Base-by-base conservation (phyloP, 192 early-diverging fungal genomes). In the Irineochytrium annulatum region DNA sequence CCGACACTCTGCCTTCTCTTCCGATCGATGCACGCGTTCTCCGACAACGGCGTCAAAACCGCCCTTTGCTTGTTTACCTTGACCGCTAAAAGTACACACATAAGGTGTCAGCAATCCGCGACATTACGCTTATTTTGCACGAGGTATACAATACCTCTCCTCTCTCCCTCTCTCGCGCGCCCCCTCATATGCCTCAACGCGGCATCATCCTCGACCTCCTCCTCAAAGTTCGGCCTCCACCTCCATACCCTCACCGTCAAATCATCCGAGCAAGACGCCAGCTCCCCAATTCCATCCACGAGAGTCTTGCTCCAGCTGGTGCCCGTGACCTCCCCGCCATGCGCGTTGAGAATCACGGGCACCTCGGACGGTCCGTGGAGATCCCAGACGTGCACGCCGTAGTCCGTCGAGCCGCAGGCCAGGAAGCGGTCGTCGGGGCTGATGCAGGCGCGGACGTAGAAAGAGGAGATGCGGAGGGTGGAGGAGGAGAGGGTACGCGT, bases 231-330 rank as follows among this genome's bases (percentile, higher is more conserved):
- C 8, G 55, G 19, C 33, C 61, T 49, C 14, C 30, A 20, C 11
- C 63, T 84, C 92, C 92, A 94, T 27, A 91, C 70, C 19, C 91
- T 73, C 52, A 88, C 73, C 0, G 71, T 82, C 3, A 77, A 77
- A 66, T 94, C 92, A 51, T 93, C 91, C 0, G 84, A 81, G 53
- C 89, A 89, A 27, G 82, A 80, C 28, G 82, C 87, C 56, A 93
- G 71, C 86, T 91, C 56, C 32, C 27, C 6, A 31, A 22, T 66
- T n/a, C 4, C 19, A 34, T 55, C 17, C n/a, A 55, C 3, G 13
- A 35, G 14, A 33, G 60, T 70, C 31, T 77, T 77, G 44, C 75
- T 77, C 91, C 91, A 93, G 30, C 81, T 77, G 22, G 93, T 86
- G n/a, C 80, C 80, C 0, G 87, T 86, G 4, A 87, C 86, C 58